Conservation (phyloP, 202 grass and related monocot genomes). For the Saccharum hybrid region DNA sequence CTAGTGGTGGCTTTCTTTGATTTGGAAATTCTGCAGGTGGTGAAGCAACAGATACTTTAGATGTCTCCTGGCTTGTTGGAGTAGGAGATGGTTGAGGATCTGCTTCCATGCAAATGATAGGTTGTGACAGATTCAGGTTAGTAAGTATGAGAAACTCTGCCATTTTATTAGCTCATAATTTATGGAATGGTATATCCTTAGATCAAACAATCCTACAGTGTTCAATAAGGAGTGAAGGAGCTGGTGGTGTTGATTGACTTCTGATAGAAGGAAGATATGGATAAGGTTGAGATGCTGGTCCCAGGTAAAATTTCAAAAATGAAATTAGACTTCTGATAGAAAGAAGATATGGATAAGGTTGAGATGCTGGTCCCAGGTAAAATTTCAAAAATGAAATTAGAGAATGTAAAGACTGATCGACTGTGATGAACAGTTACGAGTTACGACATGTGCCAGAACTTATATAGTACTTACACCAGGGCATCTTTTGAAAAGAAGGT, state of each 20-base stretch:
- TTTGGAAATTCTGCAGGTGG: constrained; percentile 22
- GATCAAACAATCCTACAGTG: constrained; percentile 37
- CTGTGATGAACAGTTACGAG: constrained; percentile 18
- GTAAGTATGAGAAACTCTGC: constrained; percentile 36
- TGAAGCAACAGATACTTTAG: constrained; percentile 38
- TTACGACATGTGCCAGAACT: too few relatives aligned
- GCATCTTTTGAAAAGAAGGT: neutral
- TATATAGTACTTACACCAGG: neutral
- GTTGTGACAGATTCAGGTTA: constrained; percentile 45
- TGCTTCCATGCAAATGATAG: constrained; percentile 32
- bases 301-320: constrained; percentile 26
- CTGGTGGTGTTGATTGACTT: constrained; percentile 13
- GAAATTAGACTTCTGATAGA: constrained; percentile 24
- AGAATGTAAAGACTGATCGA: constrained; percentile 19
- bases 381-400: neutral
- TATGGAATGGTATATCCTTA: constrained; percentile 6
- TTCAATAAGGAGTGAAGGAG: constrained; percentile 29
- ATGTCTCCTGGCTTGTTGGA: constrained; percentile 41
- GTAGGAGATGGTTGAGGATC: constrained; percentile 41
- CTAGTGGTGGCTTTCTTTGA: constrained; percentile 8
- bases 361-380: constrained; percentile 42
- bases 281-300: constrained; percentile 42
- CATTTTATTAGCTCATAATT: constrained; percentile 33
- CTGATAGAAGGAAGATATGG: constrained; percentile 17
- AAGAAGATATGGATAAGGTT: constrained; percentile 22